Evolutionary conservation across 2,329 filamentous ascomycete genomes (phyloP).

Genomic region (Aspergillus transmontanensis): DNA sequence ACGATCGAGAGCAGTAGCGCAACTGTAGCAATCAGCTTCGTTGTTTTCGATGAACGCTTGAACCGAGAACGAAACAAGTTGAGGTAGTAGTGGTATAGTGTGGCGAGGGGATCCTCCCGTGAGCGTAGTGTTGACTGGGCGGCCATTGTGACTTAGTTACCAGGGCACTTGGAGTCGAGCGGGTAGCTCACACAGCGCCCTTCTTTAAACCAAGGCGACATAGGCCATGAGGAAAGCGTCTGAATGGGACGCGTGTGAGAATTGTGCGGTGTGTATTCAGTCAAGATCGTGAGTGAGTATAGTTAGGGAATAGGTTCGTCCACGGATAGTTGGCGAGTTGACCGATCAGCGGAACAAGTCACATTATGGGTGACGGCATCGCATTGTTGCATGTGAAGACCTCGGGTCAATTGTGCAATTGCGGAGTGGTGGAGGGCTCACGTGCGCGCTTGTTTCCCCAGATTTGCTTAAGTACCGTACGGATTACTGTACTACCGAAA

Average conservation of each 20-base stretch:
- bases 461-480: neutral
- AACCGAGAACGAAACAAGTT: constrained; percentile 54
- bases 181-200: constrained; percentile 5
- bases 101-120: constrained; percentile 66
- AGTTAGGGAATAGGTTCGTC: neutral
- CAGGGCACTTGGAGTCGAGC: neutral
- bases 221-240: constrained; percentile 22
- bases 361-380: constrained; percentile 13
- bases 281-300: neutral
- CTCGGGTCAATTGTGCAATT: constrained; percentile 22
- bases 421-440: constrained; percentile 18
- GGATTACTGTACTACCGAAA: too few relatives aligned
- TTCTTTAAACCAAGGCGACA: constrained; percentile 16
- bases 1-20: constrained; percentile 78
- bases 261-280: neutral
- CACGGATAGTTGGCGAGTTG: constrained; percentile 3
- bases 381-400: constrained; percentile 27
- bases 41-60: constrained; percentile 67
- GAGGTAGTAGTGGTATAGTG: constrained; percentile 58
- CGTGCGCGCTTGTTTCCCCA: constrained; percentile 21
- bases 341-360: constrained; percentile 10
- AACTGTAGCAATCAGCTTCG: constrained; percentile 74
- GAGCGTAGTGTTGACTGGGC: constrained; percentile 80
- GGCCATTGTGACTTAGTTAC: constrained; percentile 62
- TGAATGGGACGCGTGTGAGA: constrained; percentile 8